Evolutionary conservation across 345 rosid species (phyloP).

Genomic region (Aquilaria malaccensis): DNA sequence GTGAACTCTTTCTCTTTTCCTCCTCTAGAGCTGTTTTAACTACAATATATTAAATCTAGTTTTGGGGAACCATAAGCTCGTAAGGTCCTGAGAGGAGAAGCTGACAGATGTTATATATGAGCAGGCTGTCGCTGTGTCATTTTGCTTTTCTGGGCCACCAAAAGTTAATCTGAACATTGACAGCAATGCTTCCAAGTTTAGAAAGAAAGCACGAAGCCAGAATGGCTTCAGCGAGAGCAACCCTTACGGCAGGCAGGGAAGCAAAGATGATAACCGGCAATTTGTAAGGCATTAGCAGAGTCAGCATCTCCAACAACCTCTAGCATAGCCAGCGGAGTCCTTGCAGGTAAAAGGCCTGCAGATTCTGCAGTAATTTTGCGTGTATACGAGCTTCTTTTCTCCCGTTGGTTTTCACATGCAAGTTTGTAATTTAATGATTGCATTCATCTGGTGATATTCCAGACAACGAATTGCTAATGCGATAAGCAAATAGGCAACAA

Average conservation of each 20-base stretch:
- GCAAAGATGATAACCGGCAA: slow-evolving; percentile 33
- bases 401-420: not conserved
- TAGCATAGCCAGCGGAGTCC: slow-evolving; percentile 5
- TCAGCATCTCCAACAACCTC: not conserved
- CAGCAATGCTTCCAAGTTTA: slow-evolving; percentile 78
- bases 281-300: slow-evolving; percentile 46
- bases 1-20: slow-evolving; percentile 24
- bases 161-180: slow-evolving; percentile 83
- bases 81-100: too few relatives aligned
- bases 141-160: slow-evolving; percentile 86
- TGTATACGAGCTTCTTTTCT: not conserved
- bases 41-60: not conserved
- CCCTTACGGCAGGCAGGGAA: slow-evolving; percentile 65
- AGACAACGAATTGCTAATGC: too few relatives aligned
- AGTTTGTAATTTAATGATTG: too few relatives aligned
- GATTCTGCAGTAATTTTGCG: slow-evolving; percentile 20
- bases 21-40: not conserved
- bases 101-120: slow-evolving; percentile 3
- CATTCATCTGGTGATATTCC: too few relatives aligned
- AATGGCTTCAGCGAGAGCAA: slow-evolving; percentile 61
- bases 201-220: slow-evolving; percentile 51
- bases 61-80: too few relatives aligned
- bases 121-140: slow-evolving; percentile 88
- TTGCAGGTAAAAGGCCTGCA: not conserved
- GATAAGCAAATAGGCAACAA: too few relatives aligned